Conservation (phyloP, 2,329 filamentous ascomycete genomes). For the Colletotrichum melonis region DNA sequence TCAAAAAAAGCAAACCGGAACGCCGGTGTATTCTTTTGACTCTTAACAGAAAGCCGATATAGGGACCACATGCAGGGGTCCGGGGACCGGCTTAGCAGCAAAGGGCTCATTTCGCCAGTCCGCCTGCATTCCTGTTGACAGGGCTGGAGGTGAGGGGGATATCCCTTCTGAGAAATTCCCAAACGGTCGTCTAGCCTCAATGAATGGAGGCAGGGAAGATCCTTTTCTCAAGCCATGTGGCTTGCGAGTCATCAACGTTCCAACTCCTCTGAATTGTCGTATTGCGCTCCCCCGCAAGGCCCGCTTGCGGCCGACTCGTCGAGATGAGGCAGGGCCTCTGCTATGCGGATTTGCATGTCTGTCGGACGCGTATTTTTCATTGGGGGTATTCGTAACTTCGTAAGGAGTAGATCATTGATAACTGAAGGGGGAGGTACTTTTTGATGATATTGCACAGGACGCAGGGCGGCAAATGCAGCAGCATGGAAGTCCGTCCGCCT, state of each 20-base stretch:
- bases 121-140: slow-evolving; percentile 21
- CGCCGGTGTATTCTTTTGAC: background rate
- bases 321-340: slow-evolving; percentile 10
- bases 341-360: slow-evolving; percentile 7
- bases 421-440: background rate
- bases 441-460: background rate
- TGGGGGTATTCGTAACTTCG: background rate
- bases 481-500: background rate
- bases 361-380: background rate
- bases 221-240: slow-evolving; percentile 27
- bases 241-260: slow-evolving; percentile 27
- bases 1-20: slow-evolving; percentile 26
- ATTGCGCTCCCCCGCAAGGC: slow-evolving; percentile 20
- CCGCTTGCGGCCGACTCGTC: slow-evolving; percentile 9
- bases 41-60: slow-evolving; percentile 9
- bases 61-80: background rate
- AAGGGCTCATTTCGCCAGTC: slow-evolving; percentile 24
- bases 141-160: slow-evolving; percentile 11
- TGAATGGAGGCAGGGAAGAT: slow-evolving; percentile 7
- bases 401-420: background rate
- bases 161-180: background rate
- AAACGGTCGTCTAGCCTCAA: slow-evolving; percentile 18
- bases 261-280: background rate
- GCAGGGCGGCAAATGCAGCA: background rate
- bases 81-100: background rate